Percentiles rank a stretch among this genome's conserved stretches.
phyloP scores from a whole-genome alignment of 441 rosid genomes.

The Geranium incanum region DNA sequence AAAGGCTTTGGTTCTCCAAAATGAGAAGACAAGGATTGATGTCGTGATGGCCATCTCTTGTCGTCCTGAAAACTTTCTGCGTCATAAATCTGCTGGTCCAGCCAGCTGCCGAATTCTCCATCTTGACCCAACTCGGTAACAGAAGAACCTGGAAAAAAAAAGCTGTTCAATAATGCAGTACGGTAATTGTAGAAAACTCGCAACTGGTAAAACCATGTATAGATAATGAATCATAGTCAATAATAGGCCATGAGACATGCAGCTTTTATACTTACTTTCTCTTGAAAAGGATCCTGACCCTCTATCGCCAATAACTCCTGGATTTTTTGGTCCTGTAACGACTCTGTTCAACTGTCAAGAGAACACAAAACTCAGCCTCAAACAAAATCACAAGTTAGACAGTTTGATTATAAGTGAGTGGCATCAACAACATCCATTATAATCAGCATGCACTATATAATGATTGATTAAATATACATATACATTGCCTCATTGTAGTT shows the following conservation, averaged over 20 bases:
- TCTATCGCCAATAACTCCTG: too few relatives aligned
- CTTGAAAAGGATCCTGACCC: too few relatives aligned
- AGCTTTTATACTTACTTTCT: neutral
- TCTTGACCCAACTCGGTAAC: slow-evolving; percentile 83
- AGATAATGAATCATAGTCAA: neutral
- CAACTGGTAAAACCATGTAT: neutral
- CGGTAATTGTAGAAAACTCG: neutral
- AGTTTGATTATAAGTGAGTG: neutral
- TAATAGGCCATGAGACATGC: neutral
- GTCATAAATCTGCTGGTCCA: slow-evolving; percentile 57
- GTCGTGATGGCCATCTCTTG: slow-evolving; percentile 73
- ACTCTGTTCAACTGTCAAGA: neutral
- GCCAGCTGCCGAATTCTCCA: slow-evolving; percentile 60
- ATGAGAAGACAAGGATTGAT: slow-evolving; percentile 45
- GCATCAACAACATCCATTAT: neutral
- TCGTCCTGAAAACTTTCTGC: slow-evolving; percentile 48
- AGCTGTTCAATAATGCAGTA: slow-evolving; percentile 8
- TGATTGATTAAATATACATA: neutral
- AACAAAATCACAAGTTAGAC: too few relatives aligned
- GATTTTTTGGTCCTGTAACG: neutral
- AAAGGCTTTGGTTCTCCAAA: slow-evolving; percentile 53
- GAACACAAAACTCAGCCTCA: neutral
- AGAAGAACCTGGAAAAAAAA: slow-evolving; percentile 55
- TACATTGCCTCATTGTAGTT: neutral
- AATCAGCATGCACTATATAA: neutral